Conservation (phyloP, 805 yeast species). For the Metschnikowia corniflorae region DNA sequence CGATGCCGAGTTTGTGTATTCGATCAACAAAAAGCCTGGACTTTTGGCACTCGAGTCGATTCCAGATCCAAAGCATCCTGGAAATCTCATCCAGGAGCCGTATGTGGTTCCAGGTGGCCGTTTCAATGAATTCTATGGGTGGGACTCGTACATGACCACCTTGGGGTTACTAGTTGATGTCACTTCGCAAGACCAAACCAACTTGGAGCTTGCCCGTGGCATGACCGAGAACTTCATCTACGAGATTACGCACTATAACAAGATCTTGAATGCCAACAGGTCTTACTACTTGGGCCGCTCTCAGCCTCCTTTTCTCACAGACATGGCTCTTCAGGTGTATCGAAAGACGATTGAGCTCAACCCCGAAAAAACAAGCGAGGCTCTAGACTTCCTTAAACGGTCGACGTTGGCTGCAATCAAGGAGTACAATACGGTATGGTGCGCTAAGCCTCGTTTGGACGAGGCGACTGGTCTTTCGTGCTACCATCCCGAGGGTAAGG, state of each 20-base stretch:
- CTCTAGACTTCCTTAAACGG: constrained; percentile 58
- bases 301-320: constrained; percentile 96
- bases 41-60: constrained; percentile 75
- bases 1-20: constrained; percentile 72
- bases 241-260: constrained; percentile 87
- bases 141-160: constrained; percentile 96
- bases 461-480: constrained; percentile 74
- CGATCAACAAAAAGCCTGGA: constrained; percentile 82
- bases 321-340: constrained; percentile 75
- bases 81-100: constrained; percentile 61
- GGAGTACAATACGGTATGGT: constrained; percentile 85
- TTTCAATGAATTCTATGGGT: constrained; percentile 93
- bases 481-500: constrained; percentile 84
- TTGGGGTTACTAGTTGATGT: constrained; percentile 71
- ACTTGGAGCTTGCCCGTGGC: constrained; percentile 71
- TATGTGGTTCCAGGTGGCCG: constrained; percentile 97
- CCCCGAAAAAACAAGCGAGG: constrained; percentile 22
- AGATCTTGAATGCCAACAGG: constrained; percentile 90
- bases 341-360: constrained; percentile 47
- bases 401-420: constrained; percentile 77
- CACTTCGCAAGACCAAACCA: constrained; percentile 31
- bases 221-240: constrained; percentile 91
- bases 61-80: constrained; percentile 51
- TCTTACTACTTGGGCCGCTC: constrained; percentile 87
- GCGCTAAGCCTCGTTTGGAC: constrained; percentile 68